Evolutionary conservation across 1,284 basidiomycete species (phyloP), one percentile per base, ranked within the genome.

Genomic region (Rhodotorula sp.): DNA sequence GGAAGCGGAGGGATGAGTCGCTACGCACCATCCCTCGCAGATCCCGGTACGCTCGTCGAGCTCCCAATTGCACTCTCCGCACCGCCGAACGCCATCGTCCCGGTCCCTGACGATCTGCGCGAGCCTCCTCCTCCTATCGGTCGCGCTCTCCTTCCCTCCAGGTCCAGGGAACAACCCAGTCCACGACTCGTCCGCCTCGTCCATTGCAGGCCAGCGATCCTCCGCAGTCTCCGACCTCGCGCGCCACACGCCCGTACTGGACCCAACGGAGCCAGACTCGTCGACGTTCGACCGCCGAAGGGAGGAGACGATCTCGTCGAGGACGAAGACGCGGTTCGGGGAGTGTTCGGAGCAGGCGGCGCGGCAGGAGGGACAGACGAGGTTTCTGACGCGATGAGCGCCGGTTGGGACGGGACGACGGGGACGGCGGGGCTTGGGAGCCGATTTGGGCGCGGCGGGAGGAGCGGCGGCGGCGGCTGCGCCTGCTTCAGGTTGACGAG

Each of bases 281-380:
- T 18, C 18, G 7, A 65, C 59, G 18, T 57, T 18, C 4, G 52
- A 52, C 16, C 64, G 52, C 24, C 52, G 46, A 22, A 65, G 8
- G 3, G 28, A 28, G 2, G 54, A 20, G 46, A 71, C 40, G 9
- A 71, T 44, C n/a, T 74, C 69, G 15, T 65, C 60, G n/a, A 74
- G 67, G 53, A 48, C 59, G 30, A 74, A 74, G 31, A 74, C 59
- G 16, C 67, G 59, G 51, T 47, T 48, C 1, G 72, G 72, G 0
- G 72, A 50, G 34, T 31, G 54, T 11, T 48, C 47, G 24, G 50
- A n/a, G 53, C 67, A 67, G 30, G 59, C 8, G 5, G 62, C 48
- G 56, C 72, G 72, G 57, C 72, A 74, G 26, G 67, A 65, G 5
- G 72, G 72, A 55, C 72, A 74, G 54, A 74, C 65, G 57, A 74